Evolutionary conservation across 345 rosid species (phyloP), one percentile per base, ranked within the genome.

Genomic region (Aurinia saxatilis): DNA sequence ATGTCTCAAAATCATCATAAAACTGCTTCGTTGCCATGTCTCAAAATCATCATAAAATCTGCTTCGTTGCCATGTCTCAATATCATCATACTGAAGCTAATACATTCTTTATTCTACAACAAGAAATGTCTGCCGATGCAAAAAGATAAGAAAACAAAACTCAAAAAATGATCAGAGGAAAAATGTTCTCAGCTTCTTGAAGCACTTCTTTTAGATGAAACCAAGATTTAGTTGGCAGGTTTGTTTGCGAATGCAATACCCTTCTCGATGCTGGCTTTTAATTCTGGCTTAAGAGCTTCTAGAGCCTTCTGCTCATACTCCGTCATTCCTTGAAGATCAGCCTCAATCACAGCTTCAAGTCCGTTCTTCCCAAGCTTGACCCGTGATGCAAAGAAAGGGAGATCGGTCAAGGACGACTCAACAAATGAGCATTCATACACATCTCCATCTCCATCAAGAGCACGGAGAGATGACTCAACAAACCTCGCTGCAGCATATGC

Each of bases 401-500:
- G 87, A 50, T 86, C 99, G 0, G 92, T 82, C 50, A 83, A 53
- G 41, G 75, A 79, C 1, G 99, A 90, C 47, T 87, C 89, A 60
- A 93, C 90, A 40, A 65, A 93, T 0, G 88, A 63, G 58, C 99
- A 90, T 78, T 90, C 96, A 2, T 87, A 84, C 10, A 93, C 99
- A 52, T 85, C 95, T 2, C 73, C 84, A 67, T 87, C 96, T 39
- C 99, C 97, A 38, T 87, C 96, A 49, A 93, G 79, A 36, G 97
- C 97, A 51, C 95, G 90, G 14, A 93, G 95, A 57, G 97, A 90
- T 16, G 99, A 87, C 79, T 93, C 99, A 0, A 90, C 95, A 65
- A 93, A 90, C 79, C 97, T 82, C 10, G 97, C 99, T 6, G 95
- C 95, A 10, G 95, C 97, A 71, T 93, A 90, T 4, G 97, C 99